Evolutionary conservation across 164 flowering plant genomes (phyloP), one percentile per base, ranked within the genome.

Genomic region (Platanus orientalis): DNA sequence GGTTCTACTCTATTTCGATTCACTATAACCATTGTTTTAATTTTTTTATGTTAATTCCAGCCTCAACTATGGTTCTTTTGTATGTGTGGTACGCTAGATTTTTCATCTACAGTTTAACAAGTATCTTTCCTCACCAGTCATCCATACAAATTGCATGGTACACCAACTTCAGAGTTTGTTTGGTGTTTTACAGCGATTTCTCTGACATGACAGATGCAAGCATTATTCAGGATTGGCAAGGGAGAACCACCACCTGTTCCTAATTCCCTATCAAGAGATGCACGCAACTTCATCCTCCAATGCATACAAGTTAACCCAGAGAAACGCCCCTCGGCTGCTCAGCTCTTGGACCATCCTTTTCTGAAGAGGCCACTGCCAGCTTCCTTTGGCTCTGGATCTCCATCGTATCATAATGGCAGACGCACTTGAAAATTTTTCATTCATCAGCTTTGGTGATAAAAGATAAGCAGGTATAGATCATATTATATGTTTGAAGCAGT

Each of bases 341-440:
- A 80, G 80, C 90, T 92, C 54, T 70, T 90, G 65, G 79, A 84
- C 25, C 97, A 92, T 77, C 77, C 92, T 58, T 90, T 92, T 75
- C 85, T 92, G 24, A 83, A 66, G 81, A 73, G 76, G 65, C 63
- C 78, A 23, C 64, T 75, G 50, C 54, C 79, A 30, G 54, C 71
- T 57, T 62, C 69, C 17, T 71, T 75, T 4, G 85, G 76, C 53
- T 71, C 73, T n/a, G 71, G 60, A 40, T 79, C 87, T 55, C 82
- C 84, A 55, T 39, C 27, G 16, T 48, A 47, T 50, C 28, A 34
- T 64, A 28, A 60, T 57, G 68, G 55, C 54, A 59, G 74, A 51
- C 66, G 61, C 54, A 28, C 27, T 50, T 68, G 39, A 34, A 16
- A 62, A n/a, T n/a, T n/a, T n/a, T n/a, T n/a, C n/a, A n/a, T n/a